Conservation (phyloP, 352 stramenopile species). For the Phytopythium ostracodes region DNA sequence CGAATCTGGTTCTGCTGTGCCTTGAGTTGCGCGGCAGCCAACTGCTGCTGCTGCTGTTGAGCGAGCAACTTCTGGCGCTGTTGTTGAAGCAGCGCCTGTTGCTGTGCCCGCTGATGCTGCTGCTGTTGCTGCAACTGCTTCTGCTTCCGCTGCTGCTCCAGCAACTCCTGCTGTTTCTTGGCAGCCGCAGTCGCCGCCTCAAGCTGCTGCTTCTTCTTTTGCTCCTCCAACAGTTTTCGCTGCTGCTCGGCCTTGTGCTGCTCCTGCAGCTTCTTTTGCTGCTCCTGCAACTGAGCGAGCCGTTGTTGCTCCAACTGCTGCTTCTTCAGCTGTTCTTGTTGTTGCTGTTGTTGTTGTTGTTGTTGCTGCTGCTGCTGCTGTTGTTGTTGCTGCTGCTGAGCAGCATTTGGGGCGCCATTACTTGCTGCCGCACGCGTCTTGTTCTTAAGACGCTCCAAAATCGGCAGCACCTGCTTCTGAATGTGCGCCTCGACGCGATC, state of each 20-base stretch:
- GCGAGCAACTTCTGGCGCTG: constrained; percentile 13
- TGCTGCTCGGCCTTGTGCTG: constrained; percentile 53
- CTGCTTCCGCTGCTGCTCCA: constrained; percentile 35
- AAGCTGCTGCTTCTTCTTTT: constrained; percentile 68
- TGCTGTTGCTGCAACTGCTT: constrained; percentile 24
- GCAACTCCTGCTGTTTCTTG: constrained; percentile 16
- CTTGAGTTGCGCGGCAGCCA: constrained; percentile 26
- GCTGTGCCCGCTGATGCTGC: constrained; percentile 34
- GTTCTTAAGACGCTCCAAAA: constrained; percentile 70
- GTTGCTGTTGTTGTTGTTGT: constrained; percentile 42
- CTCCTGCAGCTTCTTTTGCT: constrained; percentile 70
- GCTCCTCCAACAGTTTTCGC: constrained; percentile 56
- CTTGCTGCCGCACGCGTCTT: constrained; percentile 40
- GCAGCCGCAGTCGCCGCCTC: constrained; percentile 15
- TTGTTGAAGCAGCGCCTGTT: constrained; percentile 46
- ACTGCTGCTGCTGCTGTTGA: constrained; percentile 20
- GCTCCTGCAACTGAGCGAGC: constrained; percentile 62
- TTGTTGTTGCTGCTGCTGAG: constrained; percentile 16
- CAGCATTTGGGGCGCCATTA: constrained; percentile 11
- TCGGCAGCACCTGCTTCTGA: constrained; percentile 79
- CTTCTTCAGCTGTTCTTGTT: constrained; percentile 71
- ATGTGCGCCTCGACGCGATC: constrained; percentile 82
- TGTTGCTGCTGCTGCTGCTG: constrained; percentile 61
- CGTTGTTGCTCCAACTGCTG: constrained; percentile 66
- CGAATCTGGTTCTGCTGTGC: constrained; percentile 36